phyloP scores from a whole-genome alignment of 495 filamentous ascomycete genomes.

The Hypoxylon subgilvum region DNA sequence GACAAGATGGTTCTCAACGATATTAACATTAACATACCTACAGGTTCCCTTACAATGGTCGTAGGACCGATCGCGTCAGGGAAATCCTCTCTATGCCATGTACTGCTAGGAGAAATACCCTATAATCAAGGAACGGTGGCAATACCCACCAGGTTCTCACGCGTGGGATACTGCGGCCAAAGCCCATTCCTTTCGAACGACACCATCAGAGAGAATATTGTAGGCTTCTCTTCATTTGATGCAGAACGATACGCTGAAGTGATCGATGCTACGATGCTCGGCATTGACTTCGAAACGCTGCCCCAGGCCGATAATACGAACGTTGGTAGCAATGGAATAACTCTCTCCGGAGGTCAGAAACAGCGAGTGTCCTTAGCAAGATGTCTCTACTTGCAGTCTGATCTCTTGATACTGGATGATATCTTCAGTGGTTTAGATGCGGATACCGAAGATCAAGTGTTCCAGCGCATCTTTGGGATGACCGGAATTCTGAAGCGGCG shows the following conservation, averaged over 20 bases:
- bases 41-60: conserved; percentile 47
- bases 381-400: conserved; percentile 62
- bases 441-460: conserved; percentile 65
- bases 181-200: conserved; percentile 63
- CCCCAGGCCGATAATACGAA: conserved; percentile 65
- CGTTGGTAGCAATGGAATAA: conserved; percentile 69
- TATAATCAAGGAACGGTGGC: conserved; percentile 35
- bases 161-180: conserved; percentile 46
- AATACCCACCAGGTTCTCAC: conserved; percentile 1
- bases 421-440: conserved; percentile 66
- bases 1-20: conserved; percentile 44
- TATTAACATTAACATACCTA: conserved; percentile 45
- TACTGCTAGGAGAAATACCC: conserved; percentile 58
- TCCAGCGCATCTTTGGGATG: conserved; percentile 60
- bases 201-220: conserved; percentile 64
- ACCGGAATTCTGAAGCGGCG: conserved; percentile 59
- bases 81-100: conserved; percentile 58
- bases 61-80: conserved; percentile 58
- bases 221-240: conserved; percentile 58
- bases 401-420: conserved; percentile 64
- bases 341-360: conserved; percentile 70
- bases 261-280: conserved; percentile 68
- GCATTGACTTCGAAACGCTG: conserved; percentile 56
- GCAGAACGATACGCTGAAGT: conserved; percentile 66
- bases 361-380: conserved; percentile 68